Conservation (phyloP, 305 asterid species). For the Rubia peregrina region DNA sequence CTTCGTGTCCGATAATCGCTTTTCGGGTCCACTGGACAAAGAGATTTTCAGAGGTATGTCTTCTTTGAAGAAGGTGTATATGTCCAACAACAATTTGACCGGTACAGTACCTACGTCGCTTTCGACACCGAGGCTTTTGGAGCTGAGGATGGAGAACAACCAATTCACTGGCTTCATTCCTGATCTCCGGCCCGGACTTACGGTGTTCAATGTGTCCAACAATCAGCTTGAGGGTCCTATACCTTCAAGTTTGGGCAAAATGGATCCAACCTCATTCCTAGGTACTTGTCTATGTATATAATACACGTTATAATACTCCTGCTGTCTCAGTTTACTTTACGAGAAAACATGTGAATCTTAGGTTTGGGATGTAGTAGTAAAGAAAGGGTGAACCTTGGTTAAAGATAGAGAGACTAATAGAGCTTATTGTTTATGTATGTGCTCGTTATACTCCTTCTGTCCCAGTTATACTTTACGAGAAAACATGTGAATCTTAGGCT, state of each 20-base stretch:
- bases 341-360: too few relatives aligned
- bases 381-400: too few relatives aligned
- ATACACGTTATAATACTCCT: too few relatives aligned
- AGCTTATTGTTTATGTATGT: too few relatives aligned
- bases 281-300: slow-evolving; percentile 24
- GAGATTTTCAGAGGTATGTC: slow-evolving; percentile 68
- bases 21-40: slow-evolving; percentile 49
- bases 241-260: slow-evolving; percentile 33
- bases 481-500: too few relatives aligned
- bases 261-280: slow-evolving; percentile 45
- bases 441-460: too few relatives aligned
- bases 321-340: too few relatives aligned
- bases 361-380: too few relatives aligned
- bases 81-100: slow-evolving; percentile 54
- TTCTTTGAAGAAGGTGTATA: slow-evolving; percentile 61
- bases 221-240: slow-evolving; percentile 71
- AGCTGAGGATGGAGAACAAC: slow-evolving; percentile 60
- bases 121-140: slow-evolving; percentile 51
- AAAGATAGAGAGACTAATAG: too few relatives aligned
- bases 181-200: slow-evolving; percentile 39
- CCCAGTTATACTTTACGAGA: too few relatives aligned
- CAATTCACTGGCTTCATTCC: slow-evolving; percentile 61
- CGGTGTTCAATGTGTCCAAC: slow-evolving; percentile 51
- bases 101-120: slow-evolving; percentile 64
- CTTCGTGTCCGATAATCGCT: slow-evolving; percentile 51